phyloP scores from a whole-genome alignment of 148 eudicot genomes.

The Spergularia bocconei region DNA sequence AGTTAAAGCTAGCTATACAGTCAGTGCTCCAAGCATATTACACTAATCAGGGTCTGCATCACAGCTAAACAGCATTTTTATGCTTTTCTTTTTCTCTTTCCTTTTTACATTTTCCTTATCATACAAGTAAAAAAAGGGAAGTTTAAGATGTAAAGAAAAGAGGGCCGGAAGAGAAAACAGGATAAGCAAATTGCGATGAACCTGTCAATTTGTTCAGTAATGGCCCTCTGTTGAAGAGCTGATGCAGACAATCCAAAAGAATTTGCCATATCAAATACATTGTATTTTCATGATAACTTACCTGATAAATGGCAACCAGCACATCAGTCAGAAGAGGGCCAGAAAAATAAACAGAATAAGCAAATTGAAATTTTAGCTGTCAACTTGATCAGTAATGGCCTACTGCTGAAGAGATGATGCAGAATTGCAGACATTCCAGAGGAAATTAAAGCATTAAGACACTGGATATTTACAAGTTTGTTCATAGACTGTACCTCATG shows the following conservation, averaged over 20 bases:
- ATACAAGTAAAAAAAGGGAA: not conserved
- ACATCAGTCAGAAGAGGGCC: not conserved
- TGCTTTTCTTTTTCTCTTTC: not conserved
- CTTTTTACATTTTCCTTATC: not conserved
- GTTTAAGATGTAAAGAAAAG: not conserved
- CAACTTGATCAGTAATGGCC: not conserved
- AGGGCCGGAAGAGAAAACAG: not conserved
- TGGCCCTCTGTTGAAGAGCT: not conserved
- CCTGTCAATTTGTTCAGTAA: not conserved
- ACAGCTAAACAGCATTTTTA: conserved; percentile 9
- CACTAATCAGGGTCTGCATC: not conserved
- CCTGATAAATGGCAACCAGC: too few species aligned
- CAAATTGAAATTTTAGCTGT: not conserved
- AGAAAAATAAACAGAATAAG: not conserved
- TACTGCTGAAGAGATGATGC: not conserved
- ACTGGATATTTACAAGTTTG: too few species aligned
- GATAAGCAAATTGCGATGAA: conserved; percentile 3
- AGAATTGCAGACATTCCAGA: not conserved
- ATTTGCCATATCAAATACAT: not conserved
- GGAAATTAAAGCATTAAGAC: not conserved
- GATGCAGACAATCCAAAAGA: not conserved
- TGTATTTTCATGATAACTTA: not conserved
- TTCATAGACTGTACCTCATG: too few species aligned
- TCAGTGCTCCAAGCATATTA: not conserved
- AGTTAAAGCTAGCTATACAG: not conserved